A percentile compares a stretch with the other conserved stretches of the same genome.
Evolutionary conservation across 371 early-diverging fungal species (phyloP).

Genomic region (Haplosporangium sp.): DNA sequence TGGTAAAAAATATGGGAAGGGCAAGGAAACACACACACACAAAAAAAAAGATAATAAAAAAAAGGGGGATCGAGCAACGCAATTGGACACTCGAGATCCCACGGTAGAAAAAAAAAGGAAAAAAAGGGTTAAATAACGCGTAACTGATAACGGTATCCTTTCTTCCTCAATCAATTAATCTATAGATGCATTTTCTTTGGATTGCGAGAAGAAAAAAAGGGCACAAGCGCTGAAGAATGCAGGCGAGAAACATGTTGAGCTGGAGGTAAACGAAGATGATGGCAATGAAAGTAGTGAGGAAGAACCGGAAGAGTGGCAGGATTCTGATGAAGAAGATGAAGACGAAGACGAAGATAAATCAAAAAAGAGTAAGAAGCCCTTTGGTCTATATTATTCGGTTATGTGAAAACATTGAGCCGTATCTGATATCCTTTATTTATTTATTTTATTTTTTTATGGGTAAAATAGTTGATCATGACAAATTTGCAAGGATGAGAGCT

Average conservation of each 20-base stretch:
- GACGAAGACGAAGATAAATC: constrained; percentile 14
- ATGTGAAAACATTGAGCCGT: background rate
- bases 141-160: background rate
- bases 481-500: constrained; percentile 79
- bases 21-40: too few species aligned
- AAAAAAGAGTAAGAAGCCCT: constrained; percentile 29
- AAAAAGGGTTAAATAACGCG: background rate
- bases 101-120: too few species aligned
- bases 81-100: too few species aligned
- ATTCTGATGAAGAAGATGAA: constrained; percentile 22
- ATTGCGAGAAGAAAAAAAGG: constrained; percentile 28
- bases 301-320: constrained; percentile 26
- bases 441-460: too few species aligned
- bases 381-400: too few species aligned
- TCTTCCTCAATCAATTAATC: background rate
- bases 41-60: too few species aligned
- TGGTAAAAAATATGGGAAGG: constrained; percentile 15
- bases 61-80: too few species aligned
- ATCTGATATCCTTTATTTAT: background rate
- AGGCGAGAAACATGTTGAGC: constrained; percentile 12
- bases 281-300: constrained; percentile 56
- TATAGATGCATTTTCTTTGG: constrained; percentile 31
- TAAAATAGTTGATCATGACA: constrained; percentile 59
- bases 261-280: constrained; percentile 60
- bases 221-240: constrained; percentile 25